phyloP scores from a whole-genome alignment of 306 rosid species.

The Vachellia pachyceras region DNA sequence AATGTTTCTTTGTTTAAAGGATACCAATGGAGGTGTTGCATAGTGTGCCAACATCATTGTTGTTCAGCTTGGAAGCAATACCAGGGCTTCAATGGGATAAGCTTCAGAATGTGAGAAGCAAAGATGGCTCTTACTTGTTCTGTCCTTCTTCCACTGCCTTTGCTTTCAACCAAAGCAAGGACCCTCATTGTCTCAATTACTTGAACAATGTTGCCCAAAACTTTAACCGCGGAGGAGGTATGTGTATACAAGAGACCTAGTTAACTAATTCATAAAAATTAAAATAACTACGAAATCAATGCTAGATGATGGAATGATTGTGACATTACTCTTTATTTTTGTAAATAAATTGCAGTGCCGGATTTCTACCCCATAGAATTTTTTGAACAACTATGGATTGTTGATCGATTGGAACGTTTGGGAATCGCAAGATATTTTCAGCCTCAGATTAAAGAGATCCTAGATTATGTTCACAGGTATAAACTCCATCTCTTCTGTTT shows the following conservation, averaged over 20 bases:
- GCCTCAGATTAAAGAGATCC: constrained; percentile 50
- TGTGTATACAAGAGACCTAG: too few species aligned
- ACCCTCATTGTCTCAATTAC: constrained; percentile 53
- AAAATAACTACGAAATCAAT: too few species aligned
- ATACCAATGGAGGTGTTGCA: constrained; percentile 71
- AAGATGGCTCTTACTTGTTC: constrained; percentile 66
- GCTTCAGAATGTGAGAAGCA: constrained; percentile 60
- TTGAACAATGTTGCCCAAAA: constrained; percentile 38
- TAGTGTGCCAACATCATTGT: constrained; percentile 56
- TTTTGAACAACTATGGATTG: constrained; percentile 67
- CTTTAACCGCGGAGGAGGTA: constrained; percentile 54
- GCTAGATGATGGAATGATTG: background rate
- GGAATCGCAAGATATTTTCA: constrained; percentile 64
- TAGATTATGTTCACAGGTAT: constrained; percentile 56
- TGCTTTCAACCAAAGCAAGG: constrained; percentile 58
- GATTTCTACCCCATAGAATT: constrained; percentile 67
- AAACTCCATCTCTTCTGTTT: background rate
- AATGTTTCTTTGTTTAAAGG: constrained; percentile 36
- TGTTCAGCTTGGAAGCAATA: constrained; percentile 73
- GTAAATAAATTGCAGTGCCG: constrained; percentile 47
- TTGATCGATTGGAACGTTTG: constrained; percentile 63
- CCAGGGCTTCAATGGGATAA: constrained; percentile 61
- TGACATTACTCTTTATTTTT: background rate
- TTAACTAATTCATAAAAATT: too few species aligned
- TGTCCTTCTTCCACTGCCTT: constrained; percentile 78